Percentiles rank a stretch among this genome's conserved stretches.
phyloP scores from a whole-genome alignment of 1,284 basidiomycete species.

The Peniophora sp. region DNA sequence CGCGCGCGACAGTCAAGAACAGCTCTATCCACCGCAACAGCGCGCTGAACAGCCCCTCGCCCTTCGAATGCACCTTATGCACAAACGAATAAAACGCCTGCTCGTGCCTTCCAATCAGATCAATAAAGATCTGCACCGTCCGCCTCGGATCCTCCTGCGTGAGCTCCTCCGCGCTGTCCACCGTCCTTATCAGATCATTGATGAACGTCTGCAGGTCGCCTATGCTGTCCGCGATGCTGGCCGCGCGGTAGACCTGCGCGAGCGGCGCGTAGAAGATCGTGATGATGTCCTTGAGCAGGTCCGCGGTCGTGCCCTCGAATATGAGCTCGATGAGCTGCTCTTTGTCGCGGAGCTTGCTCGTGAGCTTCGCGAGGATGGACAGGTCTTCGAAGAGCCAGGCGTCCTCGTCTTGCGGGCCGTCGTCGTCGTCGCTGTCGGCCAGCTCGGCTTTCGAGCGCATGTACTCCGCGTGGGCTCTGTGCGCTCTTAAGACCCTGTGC shows the following conservation, averaged over 20 bases:
- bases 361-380: conserved; percentile 69
- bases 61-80: conserved; percentile 97
- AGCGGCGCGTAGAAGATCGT: conserved; percentile 98
- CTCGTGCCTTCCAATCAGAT: conserved; percentile 91
- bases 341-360: conserved; percentile 78
- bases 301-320: conserved; percentile 94
- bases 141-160: conserved; percentile 77
- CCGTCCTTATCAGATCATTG: conserved; percentile 92
- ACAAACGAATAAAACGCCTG: conserved; percentile 96
- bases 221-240: conserved; percentile 92
- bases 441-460: conserved; percentile 49
- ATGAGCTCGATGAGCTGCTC: conserved; percentile 92
- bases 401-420: conserved; percentile 87
- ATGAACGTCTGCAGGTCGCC: conserved; percentile 92
- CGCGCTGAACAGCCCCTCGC: conserved; percentile 87
- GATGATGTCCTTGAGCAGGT: conserved; percentile 96
- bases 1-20: conserved; percentile 88
- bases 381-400: conserved; percentile 94
- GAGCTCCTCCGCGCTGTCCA: conserved; percentile 85
- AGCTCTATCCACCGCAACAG: conserved; percentile 98
- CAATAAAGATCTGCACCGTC: conserved; percentile 92
- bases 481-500: conserved; percentile 69
- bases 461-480: conserved; percentile 73
- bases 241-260: conserved; percentile 97
- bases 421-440: conserved; percentile 92